Evolutionary conservation across 2,329 filamentous ascomycete genomes (phyloP).

Genomic region (Fusarium siculi): DNA sequence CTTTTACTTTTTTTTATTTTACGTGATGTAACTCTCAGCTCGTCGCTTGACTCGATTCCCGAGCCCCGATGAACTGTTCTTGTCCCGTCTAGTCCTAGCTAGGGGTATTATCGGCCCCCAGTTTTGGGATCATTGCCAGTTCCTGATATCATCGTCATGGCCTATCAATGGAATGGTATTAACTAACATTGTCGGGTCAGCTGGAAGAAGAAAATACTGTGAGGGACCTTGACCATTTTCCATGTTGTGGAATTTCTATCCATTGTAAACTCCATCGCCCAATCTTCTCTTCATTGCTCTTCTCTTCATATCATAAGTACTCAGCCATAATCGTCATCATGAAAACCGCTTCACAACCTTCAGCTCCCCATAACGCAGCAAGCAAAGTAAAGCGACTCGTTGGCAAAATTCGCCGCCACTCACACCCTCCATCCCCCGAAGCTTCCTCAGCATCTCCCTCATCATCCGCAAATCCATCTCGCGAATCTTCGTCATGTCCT

Average conservation of each 20-base stretch:
- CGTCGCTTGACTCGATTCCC: constrained; percentile 14
- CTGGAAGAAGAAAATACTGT: background rate
- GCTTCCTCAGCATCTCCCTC: constrained; percentile 15
- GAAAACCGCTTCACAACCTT: constrained; percentile 26
- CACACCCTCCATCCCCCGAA: constrained; percentile 19
- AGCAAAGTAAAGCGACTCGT: constrained; percentile 39
- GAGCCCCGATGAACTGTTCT: constrained; percentile 1
- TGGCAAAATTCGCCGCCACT: constrained; percentile 37
- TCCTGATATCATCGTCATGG: constrained; percentile 37
- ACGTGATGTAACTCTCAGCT: constrained; percentile 2
- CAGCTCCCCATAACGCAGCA: constrained; percentile 14
- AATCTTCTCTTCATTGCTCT: background rate
- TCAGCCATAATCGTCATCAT: constrained; percentile 10
- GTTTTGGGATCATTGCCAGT: constrained; percentile 11
- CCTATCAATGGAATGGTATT: constrained; percentile 12
- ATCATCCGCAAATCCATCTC: constrained; percentile 26
- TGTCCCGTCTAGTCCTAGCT: constrained; percentile 5
- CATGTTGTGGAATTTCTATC: constrained; percentile 1
- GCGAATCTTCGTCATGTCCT: constrained; percentile 27
- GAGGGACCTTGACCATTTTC: background rate
- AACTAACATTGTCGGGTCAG: constrained; percentile 11
- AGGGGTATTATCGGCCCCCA: constrained; percentile 3
- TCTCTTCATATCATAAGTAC: background rate
- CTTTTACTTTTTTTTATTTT: background rate
- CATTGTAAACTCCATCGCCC: background rate